Conservation (phyloP, 2,329 filamentous ascomycete species). For the Nemania sp. region DNA sequence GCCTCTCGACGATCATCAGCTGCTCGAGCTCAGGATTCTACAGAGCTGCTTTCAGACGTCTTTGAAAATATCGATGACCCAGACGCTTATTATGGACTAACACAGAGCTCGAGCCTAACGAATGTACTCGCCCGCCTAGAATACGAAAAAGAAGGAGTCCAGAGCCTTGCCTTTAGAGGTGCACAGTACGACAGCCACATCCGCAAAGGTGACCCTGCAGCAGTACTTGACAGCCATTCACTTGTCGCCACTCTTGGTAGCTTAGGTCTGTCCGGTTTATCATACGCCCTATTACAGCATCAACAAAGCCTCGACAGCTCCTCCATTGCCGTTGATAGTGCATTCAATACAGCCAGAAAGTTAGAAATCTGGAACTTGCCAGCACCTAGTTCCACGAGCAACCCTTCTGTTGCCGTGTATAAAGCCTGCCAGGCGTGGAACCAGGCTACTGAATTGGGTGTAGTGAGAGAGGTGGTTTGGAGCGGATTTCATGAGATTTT, state of each 20-base stretch:
- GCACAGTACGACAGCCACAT: constrained; percentile 89
- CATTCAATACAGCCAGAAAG: constrained; percentile 77
- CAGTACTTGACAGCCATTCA: constrained; percentile 64
- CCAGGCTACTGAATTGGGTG: constrained; percentile 59
- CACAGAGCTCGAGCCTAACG: constrained; percentile 73
- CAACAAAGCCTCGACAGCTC: constrained; percentile 64
- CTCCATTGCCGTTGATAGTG: constrained; percentile 66
- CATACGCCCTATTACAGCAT: constrained; percentile 74
- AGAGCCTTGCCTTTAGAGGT: constrained; percentile 86
- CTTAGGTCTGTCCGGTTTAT: constrained; percentile 83
- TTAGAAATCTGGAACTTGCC: constrained; percentile 92
- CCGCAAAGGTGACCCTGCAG: constrained; percentile 58
- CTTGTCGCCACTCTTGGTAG: constrained; percentile 77
- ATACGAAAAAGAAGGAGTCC: constrained; percentile 84
- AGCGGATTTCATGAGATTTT: constrained; percentile 65
- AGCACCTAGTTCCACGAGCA: constrained; percentile 64
- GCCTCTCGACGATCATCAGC: constrained; percentile 69
- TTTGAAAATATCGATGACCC: constrained; percentile 95
- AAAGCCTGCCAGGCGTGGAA: constrained; percentile 79
- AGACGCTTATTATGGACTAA: constrained; percentile 91
- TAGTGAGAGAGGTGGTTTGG: constrained; percentile 62
- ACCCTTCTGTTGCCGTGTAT: constrained; percentile 72
- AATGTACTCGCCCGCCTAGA: constrained; percentile 82
- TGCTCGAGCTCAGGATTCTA: constrained; percentile 57
- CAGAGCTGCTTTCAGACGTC: constrained; percentile 74